A percentile compares a stretch with the other conserved stretches of the same genome.
Evolutionary conservation across 192 early-diverging fungal genomes (phyloP).

Genomic region (Linnemannia zychae): DNA sequence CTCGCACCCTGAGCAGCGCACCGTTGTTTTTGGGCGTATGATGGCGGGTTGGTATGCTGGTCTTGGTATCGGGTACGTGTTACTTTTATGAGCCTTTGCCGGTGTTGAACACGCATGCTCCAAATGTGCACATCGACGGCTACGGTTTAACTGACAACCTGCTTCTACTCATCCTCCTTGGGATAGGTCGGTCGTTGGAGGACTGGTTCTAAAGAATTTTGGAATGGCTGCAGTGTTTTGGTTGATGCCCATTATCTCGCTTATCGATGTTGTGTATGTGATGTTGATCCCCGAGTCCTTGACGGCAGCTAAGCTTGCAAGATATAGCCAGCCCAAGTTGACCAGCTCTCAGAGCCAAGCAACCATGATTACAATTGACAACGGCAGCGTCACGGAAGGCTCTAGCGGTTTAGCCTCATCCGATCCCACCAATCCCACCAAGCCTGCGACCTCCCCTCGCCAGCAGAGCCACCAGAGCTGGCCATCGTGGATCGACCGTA

Average conservation of each 20-base stretch:
- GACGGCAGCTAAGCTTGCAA: not conserved
- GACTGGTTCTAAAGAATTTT: conserved; percentile 15
- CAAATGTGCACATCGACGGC: not conserved
- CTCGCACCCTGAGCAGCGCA: conserved; percentile 21
- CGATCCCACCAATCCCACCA: not conserved
- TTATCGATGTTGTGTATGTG: conserved; percentile 21
- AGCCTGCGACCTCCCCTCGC: not conserved
- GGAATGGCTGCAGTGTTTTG: conserved; percentile 35
- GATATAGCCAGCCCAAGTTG: conserved; percentile 1
- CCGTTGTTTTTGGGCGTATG: conserved; percentile 42
- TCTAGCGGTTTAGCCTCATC: not conserved
- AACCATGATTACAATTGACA: not conserved
- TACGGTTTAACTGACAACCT: not conserved
- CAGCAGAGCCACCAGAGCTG: not conserved
- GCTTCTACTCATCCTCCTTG: not conserved
- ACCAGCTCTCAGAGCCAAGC: not conserved
- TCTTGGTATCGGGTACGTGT: conserved; percentile 38
- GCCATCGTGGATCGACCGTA: not conserved
- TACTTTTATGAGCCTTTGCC: not conserved
- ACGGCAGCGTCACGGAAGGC: not conserved
- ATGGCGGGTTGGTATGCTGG: conserved; percentile 32
- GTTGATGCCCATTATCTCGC: conserved; percentile 12
- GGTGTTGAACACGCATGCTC: too few relatives aligned
- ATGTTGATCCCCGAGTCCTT: conserved; percentile 40
- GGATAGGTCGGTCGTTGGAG: conserved; percentile 25